Conservation (phyloP, 345 rosid species). For the Moricandia moricandioides region DNA sequence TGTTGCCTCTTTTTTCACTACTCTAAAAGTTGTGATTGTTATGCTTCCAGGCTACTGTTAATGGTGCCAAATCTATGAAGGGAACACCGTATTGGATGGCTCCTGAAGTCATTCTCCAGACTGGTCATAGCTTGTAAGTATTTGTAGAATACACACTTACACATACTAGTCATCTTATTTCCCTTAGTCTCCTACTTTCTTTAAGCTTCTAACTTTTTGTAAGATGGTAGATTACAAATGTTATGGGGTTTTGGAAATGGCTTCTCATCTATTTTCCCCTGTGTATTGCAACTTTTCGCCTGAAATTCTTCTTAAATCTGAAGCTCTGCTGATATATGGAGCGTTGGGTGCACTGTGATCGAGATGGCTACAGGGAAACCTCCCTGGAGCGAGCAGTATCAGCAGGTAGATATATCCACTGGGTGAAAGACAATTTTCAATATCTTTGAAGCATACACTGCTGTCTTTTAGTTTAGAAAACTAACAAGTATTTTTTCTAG, state of each 20-base stretch:
- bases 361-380: constrained; percentile 99
- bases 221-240: constrained; percentile 16
- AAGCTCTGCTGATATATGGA: constrained; percentile 98
- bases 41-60: constrained; percentile 65
- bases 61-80: constrained; percentile 91
- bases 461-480: constrained; percentile 8
- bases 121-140: constrained; percentile 91
- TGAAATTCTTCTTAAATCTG: constrained; percentile 29
- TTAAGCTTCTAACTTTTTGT: neutral
- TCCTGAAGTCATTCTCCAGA: constrained; percentile 93
- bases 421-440: constrained; percentile 14
- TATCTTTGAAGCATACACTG: neutral
- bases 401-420: constrained; percentile 57
- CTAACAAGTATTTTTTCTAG: constrained; percentile 43
- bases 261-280: neutral
- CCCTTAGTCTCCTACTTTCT: neutral
- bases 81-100: constrained; percentile 98
- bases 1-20: constrained; percentile 13
- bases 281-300: constrained; percentile 4
- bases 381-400: constrained; percentile 95
- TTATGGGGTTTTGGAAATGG: neutral
- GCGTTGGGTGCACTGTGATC: constrained; percentile 94
- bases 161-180: neutral
- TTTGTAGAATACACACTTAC: neutral
- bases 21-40: neutral